A percentile compares a stretch with the other conserved stretches of the same genome.
These are phyloP conservation scores for Lactifluus pinguis DNA, from an alignment of 768 basidiomycete species.

Conservation along the genomic window DNA sequence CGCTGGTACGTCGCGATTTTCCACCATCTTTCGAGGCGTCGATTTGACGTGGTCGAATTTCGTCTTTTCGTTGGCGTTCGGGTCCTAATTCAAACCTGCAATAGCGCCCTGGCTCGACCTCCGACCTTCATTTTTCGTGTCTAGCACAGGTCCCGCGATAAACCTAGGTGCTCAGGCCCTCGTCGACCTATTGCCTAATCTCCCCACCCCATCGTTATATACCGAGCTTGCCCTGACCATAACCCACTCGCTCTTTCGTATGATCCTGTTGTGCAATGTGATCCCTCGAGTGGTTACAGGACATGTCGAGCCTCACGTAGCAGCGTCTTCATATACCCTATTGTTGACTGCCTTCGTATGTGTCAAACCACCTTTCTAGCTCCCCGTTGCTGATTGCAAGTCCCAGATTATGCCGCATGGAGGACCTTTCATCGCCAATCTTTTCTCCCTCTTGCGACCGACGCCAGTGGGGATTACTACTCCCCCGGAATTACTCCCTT, in stretches of 20 bases:
- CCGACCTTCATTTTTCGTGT: conserved; percentile 18
- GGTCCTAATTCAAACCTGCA: background rate
- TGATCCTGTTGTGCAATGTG: conserved; percentile 11
- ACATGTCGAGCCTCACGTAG: conserved; percentile 11
- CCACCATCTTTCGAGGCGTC: background rate
- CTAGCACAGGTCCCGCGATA: background rate
- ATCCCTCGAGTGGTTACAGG: conserved; percentile 11
- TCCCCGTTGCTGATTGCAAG: background rate
- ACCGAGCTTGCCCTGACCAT: conserved; percentile 15
- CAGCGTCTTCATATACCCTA: conserved; percentile 14
- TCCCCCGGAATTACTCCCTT: conserved; percentile 69
- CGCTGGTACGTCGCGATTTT: conserved; percentile 10
- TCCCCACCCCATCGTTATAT: conserved; percentile 6
- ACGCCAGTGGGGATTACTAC: conserved; percentile 59
- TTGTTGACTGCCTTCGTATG: conserved; percentile 13
- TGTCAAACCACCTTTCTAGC: background rate
- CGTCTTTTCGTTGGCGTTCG: background rate
- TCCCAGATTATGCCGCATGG: conserved; percentile 27
- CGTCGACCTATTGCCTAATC: conserved; percentile 11
- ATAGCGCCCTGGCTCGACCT: conserved; percentile 18
- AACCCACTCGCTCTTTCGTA: conserved; percentile 15
- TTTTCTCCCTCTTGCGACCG: conserved; percentile 69
- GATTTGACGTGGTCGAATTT: background rate
- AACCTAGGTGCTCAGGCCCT: conserved; percentile 10
- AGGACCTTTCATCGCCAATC: conserved; percentile 72